phyloP scores from a whole-genome alignment of 129 eudicot genomes.

The Scalesia atractyloides region DNA sequence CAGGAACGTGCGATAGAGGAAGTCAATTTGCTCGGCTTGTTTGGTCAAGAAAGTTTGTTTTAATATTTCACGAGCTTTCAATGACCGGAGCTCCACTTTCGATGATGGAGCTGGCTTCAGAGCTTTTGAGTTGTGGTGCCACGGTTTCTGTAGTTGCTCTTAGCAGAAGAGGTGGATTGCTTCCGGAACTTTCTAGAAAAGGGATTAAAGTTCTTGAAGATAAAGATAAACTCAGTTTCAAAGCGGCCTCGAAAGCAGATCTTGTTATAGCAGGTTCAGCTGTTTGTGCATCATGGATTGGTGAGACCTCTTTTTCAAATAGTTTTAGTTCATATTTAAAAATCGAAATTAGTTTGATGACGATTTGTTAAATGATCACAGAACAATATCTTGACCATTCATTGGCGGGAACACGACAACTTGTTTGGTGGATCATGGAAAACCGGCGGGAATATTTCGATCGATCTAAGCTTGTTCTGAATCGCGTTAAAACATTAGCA shows the following conservation, averaged over 20 bases:
- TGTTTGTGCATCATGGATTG: slow-evolving; percentile 96
- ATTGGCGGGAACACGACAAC: slow-evolving; percentile 75
- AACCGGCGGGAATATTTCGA: slow-evolving; percentile 91
- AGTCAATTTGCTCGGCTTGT: slow-evolving; percentile 89
- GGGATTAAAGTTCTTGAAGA: slow-evolving; percentile 86
- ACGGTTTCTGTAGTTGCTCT: slow-evolving; percentile 86
- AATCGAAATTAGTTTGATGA: not conserved
- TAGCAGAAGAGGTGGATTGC: slow-evolving; percentile 84
- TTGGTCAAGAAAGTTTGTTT: slow-evolving; percentile 88
- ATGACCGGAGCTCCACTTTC: slow-evolving; percentile 99
- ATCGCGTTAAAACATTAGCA: slow-evolving; percentile 67
- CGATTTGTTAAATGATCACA: slow-evolving; percentile 34
- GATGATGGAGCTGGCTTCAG: slow-evolving; percentile 96
- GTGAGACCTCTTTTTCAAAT: slow-evolving; percentile 40
- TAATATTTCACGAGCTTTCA: slow-evolving; percentile 92
- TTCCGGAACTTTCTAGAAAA: slow-evolving; percentile 82
- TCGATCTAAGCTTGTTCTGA: slow-evolving; percentile 72
- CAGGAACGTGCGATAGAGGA: slow-evolving; percentile 92
- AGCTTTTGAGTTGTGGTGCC: slow-evolving; percentile 97
- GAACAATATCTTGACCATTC: slow-evolving; percentile 79
- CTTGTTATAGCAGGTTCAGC: slow-evolving; percentile 97
- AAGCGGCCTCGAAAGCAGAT: slow-evolving; percentile 92
- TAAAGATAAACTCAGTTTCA: slow-evolving; percentile 77
- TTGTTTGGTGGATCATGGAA: slow-evolving; percentile 99
- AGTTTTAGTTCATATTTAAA: not conserved